These are phyloP conservation scores for Mentha longifolia DNA, from an alignment of 257 asterid genomes.

Conservation along the genomic window DNA sequence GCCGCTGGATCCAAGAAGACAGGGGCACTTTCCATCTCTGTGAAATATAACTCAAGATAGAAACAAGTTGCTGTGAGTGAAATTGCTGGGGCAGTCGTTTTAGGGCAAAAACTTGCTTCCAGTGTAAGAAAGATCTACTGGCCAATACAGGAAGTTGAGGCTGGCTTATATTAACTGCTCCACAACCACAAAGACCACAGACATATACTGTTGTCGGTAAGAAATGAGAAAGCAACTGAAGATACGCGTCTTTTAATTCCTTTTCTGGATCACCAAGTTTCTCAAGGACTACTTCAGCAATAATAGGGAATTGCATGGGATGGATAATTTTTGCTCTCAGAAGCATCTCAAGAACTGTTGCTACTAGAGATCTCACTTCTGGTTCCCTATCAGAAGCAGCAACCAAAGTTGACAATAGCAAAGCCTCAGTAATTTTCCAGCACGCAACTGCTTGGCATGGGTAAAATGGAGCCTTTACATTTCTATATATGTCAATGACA, in stretches of 20 bases:
- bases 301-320: slow-evolving; percentile 62
- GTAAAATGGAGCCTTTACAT: slow-evolving; percentile 49
- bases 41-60: slow-evolving; percentile 89
- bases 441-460: slow-evolving; percentile 76
- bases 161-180: slow-evolving; percentile 47
- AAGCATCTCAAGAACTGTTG: slow-evolving; percentile 71
- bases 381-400: slow-evolving; percentile 93
- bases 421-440: slow-evolving; percentile 61
- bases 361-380: slow-evolving; percentile 76
- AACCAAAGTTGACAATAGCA: slow-evolving; percentile 67
- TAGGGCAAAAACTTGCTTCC: slow-evolving; percentile 95
- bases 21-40: slow-evolving; percentile 97
- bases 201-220: slow-evolving; percentile 70
- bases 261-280: slow-evolving; percentile 91
- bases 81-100: slow-evolving; percentile 83
- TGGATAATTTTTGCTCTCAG: slow-evolving; percentile 84
- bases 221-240: slow-evolving; percentile 72
- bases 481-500: slow-evolving; percentile 50
- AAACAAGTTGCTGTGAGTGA: slow-evolving; percentile 93
- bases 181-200: slow-evolving; percentile 68
- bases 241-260: slow-evolving; percentile 63
- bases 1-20: slow-evolving; percentile 92
- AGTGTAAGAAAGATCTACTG: slow-evolving; percentile 53
- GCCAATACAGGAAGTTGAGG: slow-evolving; percentile 52
- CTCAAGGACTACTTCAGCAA: slow-evolving; percentile 78